Conservation (phyloP, 306 rosid genomes). For the Mimosa pudica region DNA sequence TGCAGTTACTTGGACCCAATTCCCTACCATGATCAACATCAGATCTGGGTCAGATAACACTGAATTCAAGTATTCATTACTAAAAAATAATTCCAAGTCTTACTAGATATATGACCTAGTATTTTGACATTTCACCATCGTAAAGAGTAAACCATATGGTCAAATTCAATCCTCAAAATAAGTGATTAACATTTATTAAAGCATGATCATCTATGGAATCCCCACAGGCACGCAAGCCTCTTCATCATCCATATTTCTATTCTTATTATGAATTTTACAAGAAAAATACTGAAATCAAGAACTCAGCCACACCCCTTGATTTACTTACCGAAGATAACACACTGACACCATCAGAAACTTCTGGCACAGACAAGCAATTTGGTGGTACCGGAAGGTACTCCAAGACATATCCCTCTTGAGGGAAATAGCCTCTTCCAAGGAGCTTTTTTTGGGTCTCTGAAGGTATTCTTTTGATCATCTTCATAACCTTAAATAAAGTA, state of each 20-base stretch:
- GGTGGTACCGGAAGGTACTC: slow-evolving; percentile 87
- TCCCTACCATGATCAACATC: not conserved
- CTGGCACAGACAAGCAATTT: slow-evolving; percentile 89
- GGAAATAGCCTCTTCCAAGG: slow-evolving; percentile 70
- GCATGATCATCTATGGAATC: not conserved
- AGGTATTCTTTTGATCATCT: slow-evolving; percentile 75
- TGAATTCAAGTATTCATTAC: not conserved
- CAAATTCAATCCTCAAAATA: not conserved
- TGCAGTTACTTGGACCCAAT: not conserved
- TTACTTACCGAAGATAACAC: slow-evolving; percentile 77
- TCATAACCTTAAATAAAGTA: slow-evolving; percentile 56
- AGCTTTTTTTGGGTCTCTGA: slow-evolving; percentile 70
- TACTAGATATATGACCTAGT: not conserved
- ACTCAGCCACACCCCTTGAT: slow-evolving; percentile 24
- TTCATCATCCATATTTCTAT: not conserved
- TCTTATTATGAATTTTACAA: not conserved
- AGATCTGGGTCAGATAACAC: not conserved
- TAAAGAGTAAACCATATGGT: not conserved
- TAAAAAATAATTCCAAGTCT: not conserved
- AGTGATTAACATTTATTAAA: not conserved
- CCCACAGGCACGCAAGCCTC: not conserved
- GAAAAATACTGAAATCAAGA: slow-evolving; percentile 11
- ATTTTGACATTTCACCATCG: not conserved
- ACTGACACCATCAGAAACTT: slow-evolving; percentile 92
- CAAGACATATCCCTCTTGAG: slow-evolving; percentile 88